Conservation (phyloP, 2,329 filamentous ascomycete species). For the Ophiosphaerella korrae region DNA sequence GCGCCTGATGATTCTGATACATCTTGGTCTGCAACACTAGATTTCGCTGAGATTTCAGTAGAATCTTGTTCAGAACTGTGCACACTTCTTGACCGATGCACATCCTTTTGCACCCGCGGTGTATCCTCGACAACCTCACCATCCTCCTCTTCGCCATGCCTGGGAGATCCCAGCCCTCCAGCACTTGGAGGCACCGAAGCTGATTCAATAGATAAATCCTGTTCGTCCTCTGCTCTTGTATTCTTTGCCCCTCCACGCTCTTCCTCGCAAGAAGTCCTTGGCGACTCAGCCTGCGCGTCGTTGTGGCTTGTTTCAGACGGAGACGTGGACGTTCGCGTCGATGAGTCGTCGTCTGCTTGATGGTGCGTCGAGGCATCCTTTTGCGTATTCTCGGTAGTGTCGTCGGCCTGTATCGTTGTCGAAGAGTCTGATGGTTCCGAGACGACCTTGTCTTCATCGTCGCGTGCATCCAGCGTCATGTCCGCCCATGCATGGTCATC, state of each 20-base stretch:
- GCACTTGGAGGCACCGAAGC: no score
- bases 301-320: conserved; percentile 44
- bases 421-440: conserved; percentile 40
- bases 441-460: conserved; percentile 20
- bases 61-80: no score
- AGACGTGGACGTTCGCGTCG: conserved; percentile 42
- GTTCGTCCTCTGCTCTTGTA: not conserved
- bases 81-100: not conserved
- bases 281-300: conserved; percentile 37
- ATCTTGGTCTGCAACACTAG: not conserved
- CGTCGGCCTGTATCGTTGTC: conserved; percentile 37
- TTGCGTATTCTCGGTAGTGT: conserved; percentile 1
- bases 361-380: conserved; percentile 6
- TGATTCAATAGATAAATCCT: not conserved
- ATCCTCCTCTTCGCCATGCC: not conserved
- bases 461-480: conserved; percentile 8
- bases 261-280: conserved; percentile 47
- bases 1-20: not conserved
- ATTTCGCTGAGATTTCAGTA: not conserved
- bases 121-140: not conserved
- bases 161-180: not conserved
- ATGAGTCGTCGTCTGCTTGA: conserved; percentile 36
- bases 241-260: conserved; percentile 4
- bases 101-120: not conserved
- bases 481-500: conserved; percentile 17